These are phyloP conservation scores for Penicillium cataractarum DNA, from an alignment of 495 filamentous ascomycete species.

Conservation along the genomic window DNA sequence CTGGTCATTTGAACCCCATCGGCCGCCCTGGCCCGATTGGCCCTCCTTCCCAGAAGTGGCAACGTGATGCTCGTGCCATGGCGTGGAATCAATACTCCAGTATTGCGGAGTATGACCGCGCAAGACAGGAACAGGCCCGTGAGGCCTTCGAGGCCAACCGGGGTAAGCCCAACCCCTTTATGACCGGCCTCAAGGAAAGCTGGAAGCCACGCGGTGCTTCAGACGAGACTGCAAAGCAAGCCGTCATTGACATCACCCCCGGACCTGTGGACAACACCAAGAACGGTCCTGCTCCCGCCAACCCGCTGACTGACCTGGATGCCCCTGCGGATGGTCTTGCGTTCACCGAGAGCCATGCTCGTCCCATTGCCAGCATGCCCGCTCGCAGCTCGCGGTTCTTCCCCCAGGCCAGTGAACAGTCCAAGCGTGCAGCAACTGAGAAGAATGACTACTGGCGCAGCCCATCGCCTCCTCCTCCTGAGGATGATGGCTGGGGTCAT, in stretches of 20 bases:
- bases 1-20: constrained; percentile 44
- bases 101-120: constrained; percentile 47
- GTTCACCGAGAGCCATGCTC: constrained; percentile 40
- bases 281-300: constrained; percentile 32
- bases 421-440: constrained; percentile 42
- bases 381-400: constrained; percentile 72
- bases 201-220: constrained; percentile 55
- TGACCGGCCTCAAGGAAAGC: constrained; percentile 57
- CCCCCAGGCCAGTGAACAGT: constrained; percentile 52
- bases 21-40: constrained; percentile 55
- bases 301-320: constrained; percentile 43
- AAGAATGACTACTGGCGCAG: constrained; percentile 39
- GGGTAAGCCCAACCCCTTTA: constrained; percentile 32
- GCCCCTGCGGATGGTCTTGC: constrained; percentile 40
- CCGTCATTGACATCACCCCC: constrained; percentile 39
- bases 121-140: constrained; percentile 42
- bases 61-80: constrained; percentile 37
- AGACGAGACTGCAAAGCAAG: constrained; percentile 42
- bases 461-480: constrained; percentile 73
- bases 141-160: constrained; percentile 41
- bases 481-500: constrained; percentile 63
- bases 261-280: constrained; percentile 30
- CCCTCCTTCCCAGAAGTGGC: constrained; percentile 48
- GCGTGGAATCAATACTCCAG: constrained; percentile 55
- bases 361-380: constrained; percentile 42